phyloP scores from a whole-genome alignment of 192 early-diverging fungal genomes.

The Ambispora gerdemannii region DNA sequence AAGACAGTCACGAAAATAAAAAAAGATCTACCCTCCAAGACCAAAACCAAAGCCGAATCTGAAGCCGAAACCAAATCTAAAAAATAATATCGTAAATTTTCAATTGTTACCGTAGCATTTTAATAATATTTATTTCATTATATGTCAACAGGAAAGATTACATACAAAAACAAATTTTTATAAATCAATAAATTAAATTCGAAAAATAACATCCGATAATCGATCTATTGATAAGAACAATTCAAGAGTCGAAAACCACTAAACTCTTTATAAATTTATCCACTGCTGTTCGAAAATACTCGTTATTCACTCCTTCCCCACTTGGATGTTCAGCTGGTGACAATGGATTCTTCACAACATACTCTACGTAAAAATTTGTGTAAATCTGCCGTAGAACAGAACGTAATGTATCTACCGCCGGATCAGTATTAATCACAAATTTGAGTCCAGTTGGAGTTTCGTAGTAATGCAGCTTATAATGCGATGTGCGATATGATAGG shows the following conservation, averaged over 20 bases:
- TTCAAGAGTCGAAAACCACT: slow-evolving; percentile 13
- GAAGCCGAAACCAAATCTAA: too few relatives aligned
- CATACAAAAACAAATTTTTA: too few relatives aligned
- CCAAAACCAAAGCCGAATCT: background rate
- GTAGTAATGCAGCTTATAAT: slow-evolving; percentile 89
- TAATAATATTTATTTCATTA: too few relatives aligned
- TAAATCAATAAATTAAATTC: too few relatives aligned
- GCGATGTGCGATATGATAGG: slow-evolving; percentile 71
- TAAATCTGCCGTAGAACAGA: slow-evolving; percentile 79
- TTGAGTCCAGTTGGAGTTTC: slow-evolving; percentile 85
- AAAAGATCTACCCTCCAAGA: background rate
- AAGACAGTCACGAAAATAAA: background rate
- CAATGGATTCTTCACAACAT: slow-evolving; percentile 88
- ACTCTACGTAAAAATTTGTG: slow-evolving; percentile 87
- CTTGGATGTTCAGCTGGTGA: slow-evolving; percentile 28
- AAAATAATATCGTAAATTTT: too few relatives aligned
- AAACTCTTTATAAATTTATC: slow-evolving; percentile 31
- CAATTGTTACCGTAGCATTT: too few relatives aligned
- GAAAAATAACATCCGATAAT: too few relatives aligned
- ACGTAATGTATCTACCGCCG: slow-evolving; percentile 59
- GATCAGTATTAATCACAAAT: slow-evolving; percentile 85
- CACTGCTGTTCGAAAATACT: slow-evolving; percentile 25
- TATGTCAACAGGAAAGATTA: too few relatives aligned
- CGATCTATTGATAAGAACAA: too few relatives aligned
- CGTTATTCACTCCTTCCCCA: slow-evolving; percentile 31